These are phyloP conservation scores for Rhododendron vialii DNA, from an alignment of 148 eudicot species.

Conservation along the genomic window DNA sequence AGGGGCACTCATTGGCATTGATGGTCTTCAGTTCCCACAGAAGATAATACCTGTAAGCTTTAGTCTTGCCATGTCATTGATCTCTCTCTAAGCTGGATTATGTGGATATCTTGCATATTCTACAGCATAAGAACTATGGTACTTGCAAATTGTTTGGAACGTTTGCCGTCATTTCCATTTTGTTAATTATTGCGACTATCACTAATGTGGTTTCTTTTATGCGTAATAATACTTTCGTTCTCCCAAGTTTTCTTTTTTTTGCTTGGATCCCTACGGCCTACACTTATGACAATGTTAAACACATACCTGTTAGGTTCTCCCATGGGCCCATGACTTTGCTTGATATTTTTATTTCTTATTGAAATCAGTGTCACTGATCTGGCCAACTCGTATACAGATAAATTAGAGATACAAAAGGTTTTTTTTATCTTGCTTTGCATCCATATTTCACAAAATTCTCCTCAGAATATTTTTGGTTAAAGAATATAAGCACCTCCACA, in stretches of 20 bases:
- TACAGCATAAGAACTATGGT: background rate
- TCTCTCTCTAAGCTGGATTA: background rate
- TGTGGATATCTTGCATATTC: background rate
- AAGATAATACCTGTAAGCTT: constrained; percentile 87
- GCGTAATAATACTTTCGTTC: background rate
- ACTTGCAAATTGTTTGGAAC: background rate
- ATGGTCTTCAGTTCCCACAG: constrained; percentile 89
- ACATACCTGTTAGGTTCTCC: background rate
- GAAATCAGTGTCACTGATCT: background rate
- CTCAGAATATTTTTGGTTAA: background rate
- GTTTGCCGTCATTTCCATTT: background rate
- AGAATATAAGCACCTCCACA: background rate
- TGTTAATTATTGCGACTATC: background rate
- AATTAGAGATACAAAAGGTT: background rate
- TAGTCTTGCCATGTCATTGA: background rate
- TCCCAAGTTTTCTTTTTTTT: background rate
- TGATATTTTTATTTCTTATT: background rate
- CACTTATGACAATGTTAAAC: background rate
- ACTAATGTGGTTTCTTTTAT: background rate
- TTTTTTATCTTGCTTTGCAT: background rate
- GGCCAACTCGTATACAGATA: background rate
- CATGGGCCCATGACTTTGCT: constrained; percentile 1
- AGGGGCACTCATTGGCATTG: constrained; percentile 75
- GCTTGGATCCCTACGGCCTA: background rate
- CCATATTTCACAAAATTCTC: background rate